Evolutionary conservation across 2,329 filamentous ascomycete species (phyloP), one percentile per base, ranked within the genome.

Genomic region (Myriangium duriaei): DNA sequence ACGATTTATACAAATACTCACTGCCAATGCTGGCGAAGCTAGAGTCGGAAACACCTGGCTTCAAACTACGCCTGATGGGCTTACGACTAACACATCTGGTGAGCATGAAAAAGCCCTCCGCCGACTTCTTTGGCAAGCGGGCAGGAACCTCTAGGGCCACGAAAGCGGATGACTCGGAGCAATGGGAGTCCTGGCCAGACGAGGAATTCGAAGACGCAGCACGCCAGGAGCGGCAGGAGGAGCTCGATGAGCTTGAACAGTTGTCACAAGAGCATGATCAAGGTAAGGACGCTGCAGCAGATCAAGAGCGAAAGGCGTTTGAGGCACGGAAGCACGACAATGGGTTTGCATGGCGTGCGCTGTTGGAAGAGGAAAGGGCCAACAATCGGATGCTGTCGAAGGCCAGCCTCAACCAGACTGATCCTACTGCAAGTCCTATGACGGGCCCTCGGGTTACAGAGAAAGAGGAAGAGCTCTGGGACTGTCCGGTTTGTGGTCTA

Each of bases 11-110:
- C 60, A 77, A 73, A 37, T 82, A 77, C 51, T 69, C 84, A 0
- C 56, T 94, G 1, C 87, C 86, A 0, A 91, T 98, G 67, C 63
- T 98, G 4, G 62, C 69, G 1, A 95, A 86, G 54, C 61, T 96
- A 5, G 79, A 92, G 56, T 81, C 84, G 45, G 87, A 95, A 34
- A 76, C 84, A 11, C 81, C 85, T 0, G 69, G 71, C 11, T 72
- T 95, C 68, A 87, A 71, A 45, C 57, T 96, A 3, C 73, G 91
- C 4, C 65, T 98, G 2, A 84, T 98, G 76, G 91, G 91, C 0
- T 61, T 98, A 21, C 71, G 91, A 19, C 88, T 86, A 51, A 95
- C 87, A 0, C 77, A 93, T 52, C 68, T 98, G 1, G 71, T 93
- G 24, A 91, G 78, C 55, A 88, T 79, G 16, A 92, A 86, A 58